phyloP scores from a whole-genome alignment of 345 rosid genomes.

The Psidium friedrichsthalianum region DNA sequence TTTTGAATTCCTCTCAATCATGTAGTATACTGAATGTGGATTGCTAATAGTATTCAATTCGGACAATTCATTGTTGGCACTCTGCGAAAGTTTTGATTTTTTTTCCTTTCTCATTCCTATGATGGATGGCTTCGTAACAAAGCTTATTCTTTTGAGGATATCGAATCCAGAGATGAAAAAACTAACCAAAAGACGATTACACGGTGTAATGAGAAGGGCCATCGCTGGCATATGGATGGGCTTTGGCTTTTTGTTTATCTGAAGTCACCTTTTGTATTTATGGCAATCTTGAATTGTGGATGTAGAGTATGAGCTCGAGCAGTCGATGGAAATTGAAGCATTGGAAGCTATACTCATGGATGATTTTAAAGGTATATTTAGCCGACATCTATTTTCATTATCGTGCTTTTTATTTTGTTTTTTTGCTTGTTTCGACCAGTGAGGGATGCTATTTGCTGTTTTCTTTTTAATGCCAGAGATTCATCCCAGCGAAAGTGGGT shows the following conservation, averaged over 20 bases:
- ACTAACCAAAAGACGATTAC: not conserved
- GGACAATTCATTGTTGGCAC: not conserved
- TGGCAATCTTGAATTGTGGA: not conserved
- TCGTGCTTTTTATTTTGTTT: not conserved
- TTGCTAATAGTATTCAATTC: not conserved
- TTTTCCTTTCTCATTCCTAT: not conserved
- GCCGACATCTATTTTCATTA: not conserved
- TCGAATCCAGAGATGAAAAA: not conserved
- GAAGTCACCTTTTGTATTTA: not conserved
- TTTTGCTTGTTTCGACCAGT: not conserved
- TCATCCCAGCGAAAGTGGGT: constrained; percentile 83
- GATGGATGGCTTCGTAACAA: not conserved
- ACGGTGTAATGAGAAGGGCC: not conserved
- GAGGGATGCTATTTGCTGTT: not conserved
- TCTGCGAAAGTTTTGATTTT: not conserved
- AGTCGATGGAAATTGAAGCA: constrained; percentile 97
- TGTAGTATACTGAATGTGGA: not conserved
- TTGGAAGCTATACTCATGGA: constrained; percentile 92
- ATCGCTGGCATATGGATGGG: not conserved
- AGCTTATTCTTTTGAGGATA: not conserved
- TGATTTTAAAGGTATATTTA: constrained; percentile 71
- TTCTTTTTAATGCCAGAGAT: constrained; percentile 40
- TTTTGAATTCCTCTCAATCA: not conserved
- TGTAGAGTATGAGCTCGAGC: constrained; percentile 72
- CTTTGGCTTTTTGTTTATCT: not conserved